These are phyloP conservation scores for Candida frijolesensis DNA, from an alignment of 1,139 yeast species.

Conservation along the genomic window DNA sequence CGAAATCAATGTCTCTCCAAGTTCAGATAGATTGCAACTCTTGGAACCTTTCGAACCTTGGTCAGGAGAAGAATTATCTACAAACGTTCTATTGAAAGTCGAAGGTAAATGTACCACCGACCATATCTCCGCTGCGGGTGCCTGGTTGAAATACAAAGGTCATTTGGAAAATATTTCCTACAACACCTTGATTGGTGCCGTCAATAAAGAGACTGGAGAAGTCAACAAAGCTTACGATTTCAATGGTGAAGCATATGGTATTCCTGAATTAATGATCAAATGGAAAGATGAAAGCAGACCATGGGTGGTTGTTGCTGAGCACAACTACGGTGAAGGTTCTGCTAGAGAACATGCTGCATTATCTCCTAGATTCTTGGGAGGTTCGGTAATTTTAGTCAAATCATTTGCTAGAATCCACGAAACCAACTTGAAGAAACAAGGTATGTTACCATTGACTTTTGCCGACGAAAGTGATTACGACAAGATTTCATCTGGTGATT, in stretches of 20 bases:
- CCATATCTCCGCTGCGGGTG: slow-evolving; percentile 98
- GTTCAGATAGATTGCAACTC: slow-evolving; percentile 71
- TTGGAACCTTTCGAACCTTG: slow-evolving; percentile 88
- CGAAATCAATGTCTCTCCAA: slow-evolving; percentile 71
- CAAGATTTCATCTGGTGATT: slow-evolving; percentile 72
- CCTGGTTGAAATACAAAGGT: slow-evolving; percentile 98
- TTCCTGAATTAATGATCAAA: slow-evolving; percentile 95
- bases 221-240: slow-evolving; percentile 88
- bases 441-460: slow-evolving; percentile 92
- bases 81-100: slow-evolving; percentile 81
- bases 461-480: slow-evolving; percentile 90
- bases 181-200: slow-evolving; percentile 96
- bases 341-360: slow-evolving; percentile 99
- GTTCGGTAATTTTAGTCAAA: slow-evolving; percentile 83
- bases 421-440: slow-evolving; percentile 92
- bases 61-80: slow-evolving; percentile 78
- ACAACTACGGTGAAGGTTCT: slow-evolving; percentile 98
- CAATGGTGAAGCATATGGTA: slow-evolving; percentile 75
- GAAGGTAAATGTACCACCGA: slow-evolving; percentile 99
- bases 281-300: slow-evolving; percentile 87
- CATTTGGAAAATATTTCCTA: slow-evolving; percentile 94
- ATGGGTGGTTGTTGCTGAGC: slow-evolving; percentile 96
- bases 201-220: slow-evolving; percentile 94
- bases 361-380: slow-evolving; percentile 93
- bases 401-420: slow-evolving; percentile 91